phyloP scores from a whole-genome alignment of 2,329 filamentous ascomycete species.

The Chaetomiaceae sp. region DNA sequence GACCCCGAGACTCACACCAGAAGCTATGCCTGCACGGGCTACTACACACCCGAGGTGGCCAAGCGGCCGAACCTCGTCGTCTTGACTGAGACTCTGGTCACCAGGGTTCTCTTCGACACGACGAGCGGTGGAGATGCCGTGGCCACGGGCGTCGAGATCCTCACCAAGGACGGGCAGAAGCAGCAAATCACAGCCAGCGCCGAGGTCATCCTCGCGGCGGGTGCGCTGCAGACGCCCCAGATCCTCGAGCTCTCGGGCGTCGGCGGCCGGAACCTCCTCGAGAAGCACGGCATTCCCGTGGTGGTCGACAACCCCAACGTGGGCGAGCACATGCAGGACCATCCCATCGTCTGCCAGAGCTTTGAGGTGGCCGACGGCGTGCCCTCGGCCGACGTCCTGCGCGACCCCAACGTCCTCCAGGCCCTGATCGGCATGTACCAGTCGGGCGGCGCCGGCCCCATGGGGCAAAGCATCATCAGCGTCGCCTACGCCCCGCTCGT shows the following conservation, averaged over 20 bases:
- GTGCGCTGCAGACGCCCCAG: conserved; percentile 35
- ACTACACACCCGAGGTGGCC: conserved; percentile 33
- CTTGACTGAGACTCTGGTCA: conserved; percentile 32
- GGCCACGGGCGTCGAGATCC: conserved; percentile 34
- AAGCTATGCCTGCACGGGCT: conserved; percentile 32
- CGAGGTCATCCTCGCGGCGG: conserved; percentile 42
- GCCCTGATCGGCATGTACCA: conserved; percentile 35
- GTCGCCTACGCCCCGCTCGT: conserved; percentile 35
- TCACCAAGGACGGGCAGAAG: conserved; percentile 27
- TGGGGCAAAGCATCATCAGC: conserved; percentile 39
- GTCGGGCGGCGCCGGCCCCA: conserved; percentile 29
- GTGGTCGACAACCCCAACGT: conserved; percentile 41
- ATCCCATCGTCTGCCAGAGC: conserved; percentile 34
- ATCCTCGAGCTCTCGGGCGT: conserved; percentile 36
- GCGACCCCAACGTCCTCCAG: conserved; percentile 32
- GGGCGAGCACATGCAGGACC: conserved; percentile 45
- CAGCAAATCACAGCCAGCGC: conserved; percentile 11
- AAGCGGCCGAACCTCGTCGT: conserved; percentile 34
- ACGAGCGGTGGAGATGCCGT: conserved; percentile 23
- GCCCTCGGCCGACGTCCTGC: conserved; percentile 35
- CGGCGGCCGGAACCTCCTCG: conserved; percentile 38
- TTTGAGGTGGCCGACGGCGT: conserved; percentile 40
- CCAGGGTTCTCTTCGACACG: conserved; percentile 31
- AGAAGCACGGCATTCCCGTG: conserved; percentile 35
- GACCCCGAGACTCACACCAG: conserved; percentile 22